Base-by-base conservation (phyloP, 2,329 filamentous ascomycete species). In the Rutstroemia sp. region DNA sequence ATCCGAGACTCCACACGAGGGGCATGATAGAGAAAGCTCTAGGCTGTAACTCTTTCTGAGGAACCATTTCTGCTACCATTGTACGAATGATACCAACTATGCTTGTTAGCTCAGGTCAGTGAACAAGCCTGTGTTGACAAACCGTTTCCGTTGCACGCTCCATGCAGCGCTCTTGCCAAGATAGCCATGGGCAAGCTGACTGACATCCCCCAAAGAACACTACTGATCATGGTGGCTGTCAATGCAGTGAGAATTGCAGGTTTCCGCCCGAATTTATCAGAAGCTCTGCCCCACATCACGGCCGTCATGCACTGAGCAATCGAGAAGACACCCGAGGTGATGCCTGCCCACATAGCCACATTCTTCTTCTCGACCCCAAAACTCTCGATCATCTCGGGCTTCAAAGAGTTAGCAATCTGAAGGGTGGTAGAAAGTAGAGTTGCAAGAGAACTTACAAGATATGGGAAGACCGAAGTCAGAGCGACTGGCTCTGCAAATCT, bases 1-100 rank as follows among this genome's bases (percentile, higher is more conserved):
- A 88, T 0, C 92, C 92, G 52, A 96, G 75, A 10, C 86, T 91
- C 87, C 90, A 97, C 48, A 87, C 88, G 16, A 97, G 74, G 4
- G 92, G 92, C 92, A 97, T 96, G 47, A 97, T 78, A 61, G 87
- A 91, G 71, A 97, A 97, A 0, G 94, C 94, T 52, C 84, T 78
- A 0, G 92, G 92, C 67, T 96, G 92, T 6, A 96, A 77, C 67
- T 91, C 87, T 69, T 81, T 90, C 70, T 94, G 85, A 0, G 90
- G 88, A 1, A 96, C 91, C 79, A 96, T 85, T 71, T 96, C 92
- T 0, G 92, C 92, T 2, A 96, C 91, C 75, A 94, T 90, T 16
- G 90, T 95, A 62, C 92, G 77, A 61, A 96, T 86, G 60, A 96
- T 96, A 1, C 94, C 88, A n/a, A 92, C 86, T 85, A 18, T 12